Base-by-base conservation (phyloP, 2,329 filamentous ascomycete species). In the Sporothrix schenckii region DNA sequence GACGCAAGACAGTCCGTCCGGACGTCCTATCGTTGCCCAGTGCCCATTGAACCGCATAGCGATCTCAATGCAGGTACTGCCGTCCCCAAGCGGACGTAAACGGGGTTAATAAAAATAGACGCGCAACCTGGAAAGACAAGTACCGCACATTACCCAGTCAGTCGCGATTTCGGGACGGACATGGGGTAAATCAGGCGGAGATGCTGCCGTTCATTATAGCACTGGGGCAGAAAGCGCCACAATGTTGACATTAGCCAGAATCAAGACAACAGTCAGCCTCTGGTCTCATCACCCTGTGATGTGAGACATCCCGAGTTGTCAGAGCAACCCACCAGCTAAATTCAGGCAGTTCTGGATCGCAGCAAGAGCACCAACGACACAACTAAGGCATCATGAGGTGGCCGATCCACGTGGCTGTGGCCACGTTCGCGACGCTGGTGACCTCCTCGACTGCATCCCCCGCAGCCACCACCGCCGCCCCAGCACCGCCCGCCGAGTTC, bases 41-140 rank as follows among this genome's bases (percentile, higher is more conserved):
- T 11, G 16, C 58, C 41, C 34, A 34, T 34, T 9, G 34, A 34
- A 4, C 34, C 6, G 14, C 30, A 60, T 60, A 13, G 10, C 39
- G 30, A 63, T 63, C n/a, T 47, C 47, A 47, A 24, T 61, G 13
- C 58, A 63, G 39, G 58, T 47, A 63, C 58, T 47, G 39, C 7
- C 34, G 27, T 34, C 14, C 7, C 19, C 9, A 19, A 11, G 21
- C 39, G n/a, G 39, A 19, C 24, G n/a, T 10, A 30, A 30, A 56
- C 24, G 53, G 24, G 34, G 44, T 3, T 3, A 16, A 19, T 19
- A 27, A 44, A 9, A 24, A 44, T 44, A 63, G 47, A 63, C 39
- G 58, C 58, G 47, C 39, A 41, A 21, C 6, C n/a, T 11, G 50
- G n/a, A n/a, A 14, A 11, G 9, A 39, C 30, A 47, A 27, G 39